Conservation (phyloP, 225 moss, liverwort and hornwort genomes). For the Sphagnum contortum region DNA sequence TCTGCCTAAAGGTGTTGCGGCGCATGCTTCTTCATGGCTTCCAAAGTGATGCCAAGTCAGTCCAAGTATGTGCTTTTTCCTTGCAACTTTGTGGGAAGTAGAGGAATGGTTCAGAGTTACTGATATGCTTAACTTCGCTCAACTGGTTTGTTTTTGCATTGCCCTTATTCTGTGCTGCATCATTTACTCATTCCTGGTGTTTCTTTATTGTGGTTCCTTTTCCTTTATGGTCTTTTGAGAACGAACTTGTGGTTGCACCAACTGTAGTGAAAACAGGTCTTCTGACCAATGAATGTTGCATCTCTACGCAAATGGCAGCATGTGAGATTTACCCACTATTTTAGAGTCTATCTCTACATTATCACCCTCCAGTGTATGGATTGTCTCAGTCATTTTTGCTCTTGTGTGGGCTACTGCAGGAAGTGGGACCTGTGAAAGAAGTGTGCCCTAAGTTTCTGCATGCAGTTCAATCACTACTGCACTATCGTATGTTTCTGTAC, state of each 20-base stretch:
- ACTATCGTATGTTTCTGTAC: constrained; percentile 65
- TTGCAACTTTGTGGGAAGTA: too few species aligned
- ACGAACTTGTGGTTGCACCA: background rate
- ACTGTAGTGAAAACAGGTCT: background rate
- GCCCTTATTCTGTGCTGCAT: background rate
- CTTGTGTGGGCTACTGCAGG: constrained; percentile 36
- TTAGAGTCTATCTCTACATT: too few species aligned
- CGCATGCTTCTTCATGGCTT: constrained; percentile 95
- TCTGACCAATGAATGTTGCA: background rate
- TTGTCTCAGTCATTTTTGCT: too few species aligned
- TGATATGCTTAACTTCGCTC: too few species aligned
- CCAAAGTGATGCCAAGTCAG: constrained; percentile 91
- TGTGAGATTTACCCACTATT: background rate
- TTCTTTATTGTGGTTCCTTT: background rate
- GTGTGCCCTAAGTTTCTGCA: constrained; percentile 87
- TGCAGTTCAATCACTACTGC: constrained; percentile 78
- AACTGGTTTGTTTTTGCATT: too few species aligned
- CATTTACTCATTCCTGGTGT: constrained; percentile 2
- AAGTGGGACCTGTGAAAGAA: constrained; percentile 92
- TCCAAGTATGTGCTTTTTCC: constrained; percentile 43
- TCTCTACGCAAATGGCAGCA: background rate
- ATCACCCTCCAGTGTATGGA: too few species aligned
- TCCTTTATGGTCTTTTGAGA: background rate
- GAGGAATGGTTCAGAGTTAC: too few species aligned
- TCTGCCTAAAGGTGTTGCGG: constrained; percentile 85